Evolutionary conservation across 805 yeast genomes (phyloP), one percentile per base, ranked within the genome.

Genomic region (Metschnikowia aberdeeniae): DNA sequence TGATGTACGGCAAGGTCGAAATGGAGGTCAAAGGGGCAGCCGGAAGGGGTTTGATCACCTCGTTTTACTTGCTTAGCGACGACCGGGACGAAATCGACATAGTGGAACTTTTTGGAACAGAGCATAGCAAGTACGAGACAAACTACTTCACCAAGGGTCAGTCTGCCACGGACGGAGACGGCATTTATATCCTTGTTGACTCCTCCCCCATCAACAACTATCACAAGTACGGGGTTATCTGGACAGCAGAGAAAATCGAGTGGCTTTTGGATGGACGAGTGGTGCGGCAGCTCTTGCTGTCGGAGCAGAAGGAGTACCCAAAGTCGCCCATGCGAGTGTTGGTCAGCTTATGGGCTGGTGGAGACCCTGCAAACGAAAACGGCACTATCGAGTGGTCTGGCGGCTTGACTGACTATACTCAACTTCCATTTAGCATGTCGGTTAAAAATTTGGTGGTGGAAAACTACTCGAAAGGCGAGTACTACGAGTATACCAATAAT

Each of bases 371-470:
- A 6, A 69, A 68, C 38, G 53, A 45, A 8, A 50, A 49, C 5
- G 76, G 75, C 6, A 70, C 76, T 3, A 60, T 69, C 13, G 43
- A 50, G 33, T 70, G 75, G 76, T 67, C 73, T 2, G 75, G 75
- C 0, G 76, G 73, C 0, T 24, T 38, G 13, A 62, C 73, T 9
- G 59, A 63, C 44, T 70, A 62, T 48, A 27, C 27, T 3, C 48
- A 59, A 14, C 47, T 58, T 20, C 76, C 76, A 1, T 67, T 61
- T 37, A 35, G 50, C 8, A 69, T 68, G 74, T 41, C 45, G 32
- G 60, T 65, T 5, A 55, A 45, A 14, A 56, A 55, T 34, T 42
- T 58, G 9, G 38, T 34, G 12, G 57, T 58, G 10, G 50, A 42
- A 20, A 70, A 70, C 49, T 67, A 62, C 49, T 55, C 64, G 10